Conservation (phyloP, 164 flowering plant species). For the Vitis rotundifolia region DNA sequence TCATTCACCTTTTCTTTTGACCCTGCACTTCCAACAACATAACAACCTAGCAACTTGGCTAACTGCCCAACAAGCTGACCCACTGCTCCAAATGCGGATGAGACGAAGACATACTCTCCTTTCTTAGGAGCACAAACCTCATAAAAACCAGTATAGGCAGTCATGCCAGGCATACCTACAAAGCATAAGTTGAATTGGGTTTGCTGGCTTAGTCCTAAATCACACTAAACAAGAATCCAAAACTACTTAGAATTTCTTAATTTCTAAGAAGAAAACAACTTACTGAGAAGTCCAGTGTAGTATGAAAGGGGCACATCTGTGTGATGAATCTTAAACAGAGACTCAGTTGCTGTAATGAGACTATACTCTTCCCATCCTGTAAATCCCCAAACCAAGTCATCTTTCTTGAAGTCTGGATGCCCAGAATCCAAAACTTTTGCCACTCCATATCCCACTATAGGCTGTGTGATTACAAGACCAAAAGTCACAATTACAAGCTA, state of each 20-base stretch:
- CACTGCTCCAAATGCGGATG: slow-evolving; percentile 40
- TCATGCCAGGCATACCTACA: slow-evolving; percentile 46
- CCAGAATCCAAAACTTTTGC: slow-evolving; percentile 38
- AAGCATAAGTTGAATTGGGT: background rate
- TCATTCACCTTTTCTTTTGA: slow-evolving; percentile 31
- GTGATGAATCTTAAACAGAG: slow-evolving; percentile 27
- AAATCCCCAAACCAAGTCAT: slow-evolving; percentile 42
- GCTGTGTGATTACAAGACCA: slow-evolving; percentile 12
- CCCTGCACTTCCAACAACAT: slow-evolving; percentile 50
- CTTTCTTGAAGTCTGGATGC: slow-evolving; percentile 27
- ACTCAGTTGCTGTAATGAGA: slow-evolving; percentile 12
- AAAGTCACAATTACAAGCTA: too few species aligned
- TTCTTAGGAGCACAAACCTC: slow-evolving; percentile 39
- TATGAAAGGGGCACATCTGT: slow-evolving; percentile 46
- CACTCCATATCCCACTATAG: slow-evolving; percentile 37
- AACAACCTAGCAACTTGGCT: slow-evolving; percentile 32
- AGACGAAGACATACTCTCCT: slow-evolving; percentile 35
- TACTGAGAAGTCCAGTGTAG: slow-evolving; percentile 50
- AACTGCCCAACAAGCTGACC: slow-evolving; percentile 43
- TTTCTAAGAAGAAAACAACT: background rate
- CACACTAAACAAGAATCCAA: background rate
- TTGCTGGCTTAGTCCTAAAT: background rate
- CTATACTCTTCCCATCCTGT: slow-evolving; percentile 47
- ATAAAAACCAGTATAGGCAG: slow-evolving; percentile 38
- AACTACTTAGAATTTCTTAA: background rate